Evolutionary conservation across 176 grass and related monocot species (phyloP), one percentile per base, ranked within the genome.

Genomic region (Carex pumila): DNA sequence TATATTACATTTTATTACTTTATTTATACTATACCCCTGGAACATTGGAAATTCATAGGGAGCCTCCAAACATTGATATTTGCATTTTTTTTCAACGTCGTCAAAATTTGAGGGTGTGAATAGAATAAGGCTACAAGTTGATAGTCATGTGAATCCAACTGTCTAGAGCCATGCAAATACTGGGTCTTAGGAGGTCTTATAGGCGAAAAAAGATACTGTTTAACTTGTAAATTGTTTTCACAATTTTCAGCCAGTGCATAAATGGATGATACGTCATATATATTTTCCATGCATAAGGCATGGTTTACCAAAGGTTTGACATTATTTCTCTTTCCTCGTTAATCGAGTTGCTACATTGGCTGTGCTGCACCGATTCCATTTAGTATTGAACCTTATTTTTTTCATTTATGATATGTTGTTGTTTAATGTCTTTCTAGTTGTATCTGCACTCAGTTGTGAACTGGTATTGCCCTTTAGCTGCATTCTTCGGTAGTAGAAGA

Each of bases 231-330:
- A 85, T 81, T 70, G 2, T 10, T 89, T 75, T 88, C n/a, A 32
- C 19, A 81, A 62, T 87, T 82, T 31, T 61, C 91, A 99, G 96
- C 96, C 96, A 82, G 96, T 99, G 85, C 96, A 99, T 88, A 99
- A 87, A 87, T 99, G 96, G 96, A 90, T 99, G 81, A 54, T 99
- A 63, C 90, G 96, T 17, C 93, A 99, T 75, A 69, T 95, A 88
- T 99, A 95, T 88, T 93, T 93, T 85, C 96, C 96, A 60, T 95
- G 91, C 83, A 90, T 98, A 87, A 90, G 93, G 87, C 89, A 83
- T 83, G 96, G 96, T n/a, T 83, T 91, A 4, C 37, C 91, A 65
- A 99, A 90, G 96, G 96, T 95, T 52, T 11, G 90, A 85, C 84
- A 83, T 53, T 85, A 49, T 87, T 79, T 82, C 83, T 12, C 29